Evolutionary conservation across 176 grass and related monocot genomes (phyloP).

Genomic region (Phyllostachys edulis): DNA sequence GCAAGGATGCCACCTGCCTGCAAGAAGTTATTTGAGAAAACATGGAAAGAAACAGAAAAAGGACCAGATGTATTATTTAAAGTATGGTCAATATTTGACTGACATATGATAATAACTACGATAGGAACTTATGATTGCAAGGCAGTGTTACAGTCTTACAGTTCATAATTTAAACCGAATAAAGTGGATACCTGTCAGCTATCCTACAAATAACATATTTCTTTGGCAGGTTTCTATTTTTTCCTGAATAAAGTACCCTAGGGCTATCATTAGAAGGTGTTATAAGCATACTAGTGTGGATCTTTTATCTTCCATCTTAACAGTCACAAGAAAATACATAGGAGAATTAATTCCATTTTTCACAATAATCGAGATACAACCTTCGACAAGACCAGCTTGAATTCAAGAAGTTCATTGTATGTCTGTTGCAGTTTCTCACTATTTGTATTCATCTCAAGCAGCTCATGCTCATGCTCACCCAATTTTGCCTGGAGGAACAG

Average conservation of each 20-base stretch:
- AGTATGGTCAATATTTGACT: conserved; percentile 17
- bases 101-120: conserved; percentile 18
- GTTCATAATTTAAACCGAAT: conserved; percentile 10
- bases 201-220: not conserved
- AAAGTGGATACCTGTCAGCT: conserved; percentile 5
- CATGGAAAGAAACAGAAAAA: conserved; percentile 14
- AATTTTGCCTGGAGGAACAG: conserved; percentile 60
- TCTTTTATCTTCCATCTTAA: conserved; percentile 20
- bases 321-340: conserved; percentile 15
- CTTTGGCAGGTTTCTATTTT: not conserved
- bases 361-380: conserved; percentile 58
- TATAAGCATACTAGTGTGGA: not conserved
- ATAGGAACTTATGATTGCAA: conserved; percentile 2
- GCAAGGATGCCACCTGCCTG: conserved; percentile 98
- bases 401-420: conserved; percentile 99
- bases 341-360: not conserved
- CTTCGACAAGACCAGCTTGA: conserved; percentile 96
- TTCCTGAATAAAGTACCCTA: conserved; percentile 16
- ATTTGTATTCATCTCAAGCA: conserved; percentile 95
- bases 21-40: conserved; percentile 80
- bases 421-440: conserved; percentile 77
- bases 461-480: conserved; percentile 85
- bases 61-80: conserved; percentile 25
- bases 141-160: not conserved
- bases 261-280: not conserved